phyloP scores from a whole-genome alignment of 2,329 filamentous ascomycete species.

The Podosphaera leucotricha region DNA sequence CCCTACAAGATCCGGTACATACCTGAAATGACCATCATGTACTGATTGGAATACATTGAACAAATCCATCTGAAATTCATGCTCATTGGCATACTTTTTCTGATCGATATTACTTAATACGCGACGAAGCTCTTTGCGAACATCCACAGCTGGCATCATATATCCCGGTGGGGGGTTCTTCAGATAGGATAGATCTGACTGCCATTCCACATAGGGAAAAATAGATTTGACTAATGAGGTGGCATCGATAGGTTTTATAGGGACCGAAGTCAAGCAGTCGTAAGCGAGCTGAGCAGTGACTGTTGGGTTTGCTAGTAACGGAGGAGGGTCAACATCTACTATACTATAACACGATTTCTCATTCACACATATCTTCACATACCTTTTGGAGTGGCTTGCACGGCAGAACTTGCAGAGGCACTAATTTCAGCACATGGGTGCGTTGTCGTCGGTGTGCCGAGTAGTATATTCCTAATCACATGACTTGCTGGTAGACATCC shows the following conservation, averaged over 20 bases:
- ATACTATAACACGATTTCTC: neutral
- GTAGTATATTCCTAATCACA: neutral
- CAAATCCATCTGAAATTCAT: slow-evolving; percentile 30
- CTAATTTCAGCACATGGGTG: slow-evolving; percentile 3
- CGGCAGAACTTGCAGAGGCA: slow-evolving; percentile 2
- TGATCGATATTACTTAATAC: slow-evolving; percentile 8
- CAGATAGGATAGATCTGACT: slow-evolving; percentile 15
- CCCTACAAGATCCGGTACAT: slow-evolving; percentile 25
- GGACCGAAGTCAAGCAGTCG: slow-evolving; percentile 11
- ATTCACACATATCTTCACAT: neutral
- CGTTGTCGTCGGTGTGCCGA: no score
- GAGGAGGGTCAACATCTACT: neutral
- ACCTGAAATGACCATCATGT: slow-evolving; percentile 41
- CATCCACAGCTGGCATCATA: slow-evolving; percentile 18
- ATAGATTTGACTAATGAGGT: slow-evolving; percentile 8
- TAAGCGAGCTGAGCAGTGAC: slow-evolving; percentile 9
- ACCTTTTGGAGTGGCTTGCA: neutral
- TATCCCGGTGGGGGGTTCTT: slow-evolving; percentile 28
- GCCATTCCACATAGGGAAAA: slow-evolving; percentile 11
- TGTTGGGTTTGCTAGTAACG: slow-evolving; percentile 4
- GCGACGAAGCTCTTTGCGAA: slow-evolving; percentile 18
- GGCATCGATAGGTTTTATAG: slow-evolving; percentile 7
- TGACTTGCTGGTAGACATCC: neutral
- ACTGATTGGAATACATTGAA: slow-evolving; percentile 26
- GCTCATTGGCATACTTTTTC: slow-evolving; percentile 18